Conservation (phyloP, 2,329 filamentous ascomycete genomes). For the Aspergillus sp. region DNA sequence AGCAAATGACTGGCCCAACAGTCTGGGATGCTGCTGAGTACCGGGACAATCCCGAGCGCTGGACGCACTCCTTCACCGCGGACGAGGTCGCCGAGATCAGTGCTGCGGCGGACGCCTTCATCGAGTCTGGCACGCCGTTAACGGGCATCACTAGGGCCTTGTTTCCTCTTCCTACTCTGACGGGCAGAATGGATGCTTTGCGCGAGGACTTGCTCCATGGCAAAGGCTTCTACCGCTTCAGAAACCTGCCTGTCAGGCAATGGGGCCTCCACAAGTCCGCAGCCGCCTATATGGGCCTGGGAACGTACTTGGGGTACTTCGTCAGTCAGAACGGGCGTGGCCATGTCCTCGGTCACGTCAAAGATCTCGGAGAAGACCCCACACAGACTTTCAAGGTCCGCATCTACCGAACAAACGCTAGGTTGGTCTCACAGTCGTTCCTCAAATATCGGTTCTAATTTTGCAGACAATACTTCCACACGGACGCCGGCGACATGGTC, state of each 20-base stretch:
- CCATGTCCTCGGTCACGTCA: slow-evolving; percentile 85
- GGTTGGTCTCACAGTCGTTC: slow-evolving; percentile 36
- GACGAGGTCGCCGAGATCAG: slow-evolving; percentile 69
- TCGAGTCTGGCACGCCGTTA: slow-evolving; percentile 63
- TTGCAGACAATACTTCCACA: slow-evolving; percentile 74
- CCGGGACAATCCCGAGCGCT: slow-evolving; percentile 61
- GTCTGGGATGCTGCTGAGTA: slow-evolving; percentile 71
- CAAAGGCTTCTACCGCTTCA: slow-evolving; percentile 88
- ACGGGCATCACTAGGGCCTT: slow-evolving; percentile 69
- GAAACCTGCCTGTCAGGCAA: slow-evolving; percentile 71
- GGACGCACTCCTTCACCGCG: slow-evolving; percentile 68
- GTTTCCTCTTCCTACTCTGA: slow-evolving; percentile 62
- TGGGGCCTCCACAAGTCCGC: slow-evolving; percentile 81
- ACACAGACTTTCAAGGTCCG: slow-evolving; percentile 81
- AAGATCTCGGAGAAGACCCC: slow-evolving; percentile 80
- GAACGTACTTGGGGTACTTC: slow-evolving; percentile 83
- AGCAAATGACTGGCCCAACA: slow-evolving; percentile 68
- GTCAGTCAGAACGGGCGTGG: slow-evolving; percentile 82
- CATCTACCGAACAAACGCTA: slow-evolving; percentile 84
- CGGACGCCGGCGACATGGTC: slow-evolving; percentile 79
- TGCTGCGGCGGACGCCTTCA: slow-evolving; percentile 66
- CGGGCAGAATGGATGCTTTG: slow-evolving; percentile 54
- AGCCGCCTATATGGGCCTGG: slow-evolving; percentile 86
- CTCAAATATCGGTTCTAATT: not conserved
- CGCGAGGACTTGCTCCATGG: slow-evolving; percentile 72